Conservation (phyloP, 2,329 filamentous ascomycete genomes). For the Pestalotiopsis sp. region DNA sequence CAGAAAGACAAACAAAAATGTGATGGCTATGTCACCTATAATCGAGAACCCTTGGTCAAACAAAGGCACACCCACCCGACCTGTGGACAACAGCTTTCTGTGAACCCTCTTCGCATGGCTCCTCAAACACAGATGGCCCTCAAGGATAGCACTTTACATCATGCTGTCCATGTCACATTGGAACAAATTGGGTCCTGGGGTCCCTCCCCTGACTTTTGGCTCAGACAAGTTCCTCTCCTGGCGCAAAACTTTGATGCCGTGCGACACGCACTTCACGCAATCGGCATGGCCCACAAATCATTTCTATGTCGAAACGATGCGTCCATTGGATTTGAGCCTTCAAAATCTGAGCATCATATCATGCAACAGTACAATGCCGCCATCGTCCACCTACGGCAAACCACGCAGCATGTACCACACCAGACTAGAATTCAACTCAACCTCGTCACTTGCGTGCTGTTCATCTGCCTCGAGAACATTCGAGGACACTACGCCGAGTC, state of each 20-base stretch:
- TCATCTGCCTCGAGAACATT: neutral
- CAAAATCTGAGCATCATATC: neutral
- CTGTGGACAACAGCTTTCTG: too few relatives aligned
- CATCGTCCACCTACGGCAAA: neutral
- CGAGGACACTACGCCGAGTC: neutral
- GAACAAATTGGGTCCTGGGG: neutral
- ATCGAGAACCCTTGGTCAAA: neutral
- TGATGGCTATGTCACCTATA: neutral
- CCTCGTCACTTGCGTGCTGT: neutral
- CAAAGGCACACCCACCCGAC: neutral
- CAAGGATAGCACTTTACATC: neutral
- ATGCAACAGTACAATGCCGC: neutral
- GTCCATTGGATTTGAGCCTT: neutral
- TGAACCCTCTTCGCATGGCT: too few relatives aligned
- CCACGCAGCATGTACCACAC: neutral
- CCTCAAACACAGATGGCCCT: too few relatives aligned
- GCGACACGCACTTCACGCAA: neutral
- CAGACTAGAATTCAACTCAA: neutral
- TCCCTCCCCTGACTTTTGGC: neutral
- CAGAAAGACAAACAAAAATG: neutral
- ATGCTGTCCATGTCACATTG: neutral
- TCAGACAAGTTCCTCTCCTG: neutral
- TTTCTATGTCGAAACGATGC: neutral
- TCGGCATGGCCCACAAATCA: neutral
- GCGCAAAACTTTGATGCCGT: neutral